These are phyloP conservation scores for Pseudognaphalium luteoalbum DNA, from an alignment of 129 eudicot genomes.

Conservation along the genomic window DNA sequence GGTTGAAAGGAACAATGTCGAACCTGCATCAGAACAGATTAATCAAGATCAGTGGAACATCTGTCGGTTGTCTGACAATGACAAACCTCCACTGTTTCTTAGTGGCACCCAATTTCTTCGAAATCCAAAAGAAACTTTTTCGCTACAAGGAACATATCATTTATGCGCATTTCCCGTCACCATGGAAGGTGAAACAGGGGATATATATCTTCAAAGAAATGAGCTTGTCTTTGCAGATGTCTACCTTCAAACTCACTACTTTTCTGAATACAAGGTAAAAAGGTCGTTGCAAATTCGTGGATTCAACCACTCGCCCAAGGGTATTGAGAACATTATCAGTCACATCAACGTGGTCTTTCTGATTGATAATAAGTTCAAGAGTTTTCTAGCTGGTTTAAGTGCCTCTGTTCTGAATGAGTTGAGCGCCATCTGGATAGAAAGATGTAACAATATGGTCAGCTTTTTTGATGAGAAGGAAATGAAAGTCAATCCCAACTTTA, in stretches of 20 bases:
- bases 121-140: neutral
- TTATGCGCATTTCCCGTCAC: slow-evolving; percentile 33
- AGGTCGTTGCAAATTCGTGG: slow-evolving; percentile 42
- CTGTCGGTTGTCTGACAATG: slow-evolving; percentile 23
- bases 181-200: slow-evolving; percentile 11
- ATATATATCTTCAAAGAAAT: slow-evolving; percentile 23
- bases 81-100: slow-evolving; percentile 15
- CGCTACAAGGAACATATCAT: slow-evolving; percentile 1
- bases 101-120: slow-evolving; percentile 30
- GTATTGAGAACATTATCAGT: slow-evolving; percentile 25
- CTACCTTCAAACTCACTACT: slow-evolving; percentile 17
- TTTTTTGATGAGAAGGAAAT: slow-evolving; percentile 22
- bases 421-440: slow-evolving; percentile 48
- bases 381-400: slow-evolving; percentile 22
- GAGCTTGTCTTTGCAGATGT: slow-evolving; percentile 37
- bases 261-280: neutral
- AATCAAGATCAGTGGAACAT: slow-evolving; percentile 29
- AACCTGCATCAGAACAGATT: no score
- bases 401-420: slow-evolving; percentile 17
- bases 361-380: slow-evolving; percentile 34
- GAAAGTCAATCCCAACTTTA: neutral
- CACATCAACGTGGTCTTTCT: slow-evolving; percentile 24
- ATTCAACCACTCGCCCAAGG: slow-evolving; percentile 31
- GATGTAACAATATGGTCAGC: slow-evolving; percentile 33
- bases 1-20: neutral